These are phyloP conservation scores for Lactifluus hygrophoroides DNA, from an alignment of 768 basidiomycete species.

Conservation along the genomic window DNA sequence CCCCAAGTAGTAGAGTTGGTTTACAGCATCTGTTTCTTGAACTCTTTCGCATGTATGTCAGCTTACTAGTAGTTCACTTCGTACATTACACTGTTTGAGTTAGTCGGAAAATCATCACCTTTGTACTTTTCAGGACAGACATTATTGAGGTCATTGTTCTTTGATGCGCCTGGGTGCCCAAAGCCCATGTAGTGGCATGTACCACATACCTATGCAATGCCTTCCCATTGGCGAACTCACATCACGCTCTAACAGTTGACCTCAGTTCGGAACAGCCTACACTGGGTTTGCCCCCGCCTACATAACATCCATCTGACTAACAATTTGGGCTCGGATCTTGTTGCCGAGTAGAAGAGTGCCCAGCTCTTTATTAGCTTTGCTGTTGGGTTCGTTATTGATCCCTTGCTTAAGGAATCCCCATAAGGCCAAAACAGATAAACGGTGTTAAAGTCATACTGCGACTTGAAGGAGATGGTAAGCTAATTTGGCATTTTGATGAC, in stretches of 20 bases:
- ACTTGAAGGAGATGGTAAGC: too few relatives aligned
- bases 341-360: too few relatives aligned
- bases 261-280: too few relatives aligned
- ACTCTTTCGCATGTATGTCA: neutral
- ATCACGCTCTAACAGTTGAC: neutral
- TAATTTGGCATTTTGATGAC: too few relatives aligned
- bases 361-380: too few relatives aligned
- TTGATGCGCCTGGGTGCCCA: neutral
- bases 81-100: neutral
- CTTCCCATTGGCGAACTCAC: neutral
- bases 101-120: neutral
- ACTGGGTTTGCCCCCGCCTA: too few relatives aligned
- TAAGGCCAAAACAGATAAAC: too few relatives aligned
- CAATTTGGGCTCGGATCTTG: too few relatives aligned
- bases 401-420: too few relatives aligned
- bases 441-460: too few relatives aligned
- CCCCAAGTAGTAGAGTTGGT: neutral
- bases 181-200: neutral
- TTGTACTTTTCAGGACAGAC: neutral
- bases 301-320: too few relatives aligned
- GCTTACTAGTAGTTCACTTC: neutral
- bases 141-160: neutral
- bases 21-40: neutral
- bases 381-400: too few relatives aligned
- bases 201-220: neutral